Conservation (phyloP, 345 rosid species). For the Barbarea vulgaris region DNA sequence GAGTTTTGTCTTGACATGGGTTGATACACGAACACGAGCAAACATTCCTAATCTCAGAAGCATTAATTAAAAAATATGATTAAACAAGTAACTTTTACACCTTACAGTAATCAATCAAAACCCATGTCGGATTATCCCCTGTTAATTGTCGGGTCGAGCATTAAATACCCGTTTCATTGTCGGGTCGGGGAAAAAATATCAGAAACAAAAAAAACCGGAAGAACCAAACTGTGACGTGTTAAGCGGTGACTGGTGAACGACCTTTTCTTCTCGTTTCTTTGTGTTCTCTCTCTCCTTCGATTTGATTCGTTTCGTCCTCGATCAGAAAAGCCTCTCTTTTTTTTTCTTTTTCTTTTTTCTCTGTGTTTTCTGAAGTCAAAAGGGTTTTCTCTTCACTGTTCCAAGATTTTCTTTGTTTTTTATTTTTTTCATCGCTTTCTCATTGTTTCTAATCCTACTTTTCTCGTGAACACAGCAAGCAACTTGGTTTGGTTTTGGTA, state of each 20-base stretch:
- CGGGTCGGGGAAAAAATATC: conserved; percentile 11
- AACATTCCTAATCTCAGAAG: conserved; percentile 33
- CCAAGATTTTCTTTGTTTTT: conserved; percentile 7
- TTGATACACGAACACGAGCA: conserved; percentile 6
- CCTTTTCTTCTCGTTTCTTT: conserved; percentile 29
- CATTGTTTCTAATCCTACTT: conserved; percentile 15
- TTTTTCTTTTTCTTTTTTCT: conserved; percentile 2
- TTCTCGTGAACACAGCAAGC: conserved; percentile 27
- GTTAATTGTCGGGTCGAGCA: conserved; percentile 18
- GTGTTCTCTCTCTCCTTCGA: conserved; percentile 24
- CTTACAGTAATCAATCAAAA: conserved; percentile 25
- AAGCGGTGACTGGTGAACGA: conserved; percentile 31
- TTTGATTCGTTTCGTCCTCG: conserved; percentile 41
- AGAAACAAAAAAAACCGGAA: not conserved
- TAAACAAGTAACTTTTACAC: not conserved
- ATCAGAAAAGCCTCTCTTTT: conserved; percentile 25
- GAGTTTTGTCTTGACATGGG: conserved; percentile 23
- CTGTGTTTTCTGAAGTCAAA: conserved; percentile 39
- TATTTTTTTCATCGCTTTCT: not conserved
- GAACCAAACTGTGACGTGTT: conserved; percentile 37
- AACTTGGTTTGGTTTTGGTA: conserved; percentile 26
- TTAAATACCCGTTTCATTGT: conserved; percentile 22
- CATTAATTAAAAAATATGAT: conserved; percentile 13
- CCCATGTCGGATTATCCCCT: not conserved
- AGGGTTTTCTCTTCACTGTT: conserved; percentile 19